Evolutionary conservation across 129 eudicot species (phyloP), one percentile per base, ranked within the genome.

Genomic region (Chrysanthemum lavandulifolium): DNA sequence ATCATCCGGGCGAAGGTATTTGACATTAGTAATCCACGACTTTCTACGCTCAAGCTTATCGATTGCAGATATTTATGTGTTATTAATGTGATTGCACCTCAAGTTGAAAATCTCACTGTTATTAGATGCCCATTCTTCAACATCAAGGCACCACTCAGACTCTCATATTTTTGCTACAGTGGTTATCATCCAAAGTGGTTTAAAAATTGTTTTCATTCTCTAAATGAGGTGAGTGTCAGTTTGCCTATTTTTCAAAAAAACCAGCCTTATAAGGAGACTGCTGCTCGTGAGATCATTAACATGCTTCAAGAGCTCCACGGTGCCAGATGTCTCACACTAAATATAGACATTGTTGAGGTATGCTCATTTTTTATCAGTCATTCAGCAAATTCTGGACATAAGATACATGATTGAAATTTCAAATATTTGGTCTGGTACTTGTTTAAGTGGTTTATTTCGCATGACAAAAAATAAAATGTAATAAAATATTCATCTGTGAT

Each of bases 331-430:
- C 71, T 73, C 13, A 51, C 71, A 6, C 63, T 73, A 5, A 62
- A 62, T 31, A 3, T 16, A 6, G 78, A 73, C 78, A 36, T 73
- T 12, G 36, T 73, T 15, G 71, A 73, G 78, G 78, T 73, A 73
- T 12, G 63, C 18, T 62, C 10, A 62, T 60, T 23, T 13, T 15
- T 59, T 72, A 59, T 48, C 27, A 40, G 4, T 71, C 45, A 23
- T 11, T 54, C 5, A 10, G 47, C 47, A 6, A 6, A 40, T 40
- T 40, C 10, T 40, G 9, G 47, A 40, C 10, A 40, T 40, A 40
- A 40, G 47, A 40, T 6, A 40, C 6, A 40, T 40, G 6, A 4
- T 40, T 40, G 2, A 40, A 40, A 40, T 40, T 40, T 40, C 5
- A 40, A 40, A 1, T 40, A 40, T 40, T 40, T 9, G 6, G 47